Evolutionary conservation across 345 rosid genomes (phyloP).

Genomic region (Populus ilicifolia): DNA sequence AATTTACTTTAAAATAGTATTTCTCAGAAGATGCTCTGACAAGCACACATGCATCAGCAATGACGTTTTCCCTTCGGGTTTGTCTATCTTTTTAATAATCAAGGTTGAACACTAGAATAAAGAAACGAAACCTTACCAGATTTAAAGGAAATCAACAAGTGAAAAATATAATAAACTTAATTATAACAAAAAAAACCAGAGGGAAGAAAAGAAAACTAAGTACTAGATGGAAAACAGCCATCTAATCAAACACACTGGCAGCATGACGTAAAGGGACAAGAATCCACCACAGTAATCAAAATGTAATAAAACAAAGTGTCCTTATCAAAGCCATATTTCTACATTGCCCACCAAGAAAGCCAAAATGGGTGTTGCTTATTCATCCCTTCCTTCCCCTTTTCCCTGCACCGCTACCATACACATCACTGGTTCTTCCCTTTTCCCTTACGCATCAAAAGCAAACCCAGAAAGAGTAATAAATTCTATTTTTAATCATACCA

Average conservation of each 20-base stretch:
- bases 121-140: neutral
- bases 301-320: neutral
- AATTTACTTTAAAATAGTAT: too few relatives aligned
- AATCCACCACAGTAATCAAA: neutral
- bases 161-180: too few relatives aligned
- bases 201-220: too few relatives aligned
- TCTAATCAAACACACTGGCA: too few relatives aligned
- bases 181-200: too few relatives aligned
- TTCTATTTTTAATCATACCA: neutral
- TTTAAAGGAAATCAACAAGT: too few relatives aligned
- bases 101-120: neutral
- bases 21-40: too few relatives aligned
- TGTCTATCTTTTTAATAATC: too few relatives aligned
- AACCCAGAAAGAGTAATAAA: neutral
- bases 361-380: conserved; percentile 53
- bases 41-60: neutral
- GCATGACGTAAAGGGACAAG: neutral
- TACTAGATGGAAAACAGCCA: neutral
- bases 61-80: neutral
- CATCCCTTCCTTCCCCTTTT: conserved; percentile 24
- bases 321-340: neutral
- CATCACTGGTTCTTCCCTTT: neutral
- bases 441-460: neutral
- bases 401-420: neutral
- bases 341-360: neutral